Base-by-base conservation (phyloP, 2,329 filamentous ascomycete genomes). In the Calonectria ilicicola region DNA sequence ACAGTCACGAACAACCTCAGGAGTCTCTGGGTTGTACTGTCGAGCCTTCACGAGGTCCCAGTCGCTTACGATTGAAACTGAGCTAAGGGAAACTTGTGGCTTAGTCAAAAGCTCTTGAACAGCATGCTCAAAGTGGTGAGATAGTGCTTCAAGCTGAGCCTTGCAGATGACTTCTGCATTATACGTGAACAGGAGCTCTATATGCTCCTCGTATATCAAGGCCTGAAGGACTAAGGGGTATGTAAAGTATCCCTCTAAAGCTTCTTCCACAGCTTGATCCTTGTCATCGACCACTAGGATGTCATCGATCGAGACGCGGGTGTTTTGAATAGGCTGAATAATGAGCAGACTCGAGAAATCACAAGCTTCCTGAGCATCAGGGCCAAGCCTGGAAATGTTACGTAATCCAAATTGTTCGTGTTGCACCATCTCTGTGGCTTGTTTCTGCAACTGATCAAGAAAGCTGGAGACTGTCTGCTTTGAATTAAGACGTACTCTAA, bases 401-500 rank as follows among this genome's bases (percentile, higher is more conserved):
- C 76, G 74, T 8, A 79, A 38, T 1, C 78, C 78, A 4, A 60
- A 35, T 6, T 80, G 76, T n/a, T 78, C 77, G 40, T 72, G 76
- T 0, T 72, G 62, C 6, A 78, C 75, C 66, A 75, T 77, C 1
- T 74, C 69, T 1, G 68, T 47, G 2, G 72, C 65, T 32, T 77
- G 68, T 1, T 69, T 15, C 26, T 79, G 78, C 0, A 79, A 23
- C 0, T 53, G n/a, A 0, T 67, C 12, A 0, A 81, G 65, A 42
- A 72, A 70, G 0, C 76, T 53, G 0, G 58, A 23, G 1, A 78
- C 75, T 0, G 27, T 65, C 5, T 14, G 35, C 19, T 87, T 19
- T 17, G 14, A 2, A 44, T 81, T 77, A 12, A 86, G 66, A 7
- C 74, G 78, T 2, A 87, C 78, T 5, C 85, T 82, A 10, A 87